These are phyloP conservation scores for Hypoxylon sp. DNA, from an alignment of 2,329 filamentous ascomycete species.

Conservation along the genomic window DNA sequence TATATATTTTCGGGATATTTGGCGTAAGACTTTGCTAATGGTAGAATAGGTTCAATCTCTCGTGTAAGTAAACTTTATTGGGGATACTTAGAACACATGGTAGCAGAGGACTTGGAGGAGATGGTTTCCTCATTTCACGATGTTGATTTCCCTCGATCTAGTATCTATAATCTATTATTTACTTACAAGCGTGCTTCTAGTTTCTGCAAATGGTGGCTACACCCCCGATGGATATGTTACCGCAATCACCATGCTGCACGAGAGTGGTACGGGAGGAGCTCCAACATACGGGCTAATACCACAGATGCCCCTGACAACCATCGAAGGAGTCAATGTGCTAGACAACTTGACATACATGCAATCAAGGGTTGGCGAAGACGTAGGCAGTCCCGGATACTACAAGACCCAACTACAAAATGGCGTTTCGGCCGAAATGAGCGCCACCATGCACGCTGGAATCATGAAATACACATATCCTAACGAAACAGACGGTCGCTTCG, in stretches of 20 bases:
- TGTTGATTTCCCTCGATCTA: not conserved
- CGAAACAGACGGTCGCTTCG: constrained; percentile 55
- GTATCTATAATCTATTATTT: not conserved
- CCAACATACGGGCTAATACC: constrained; percentile 71
- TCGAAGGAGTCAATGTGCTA: constrained; percentile 61
- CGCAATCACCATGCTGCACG: constrained; percentile 68
- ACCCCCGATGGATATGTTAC: constrained; percentile 62
- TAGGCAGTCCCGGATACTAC: constrained; percentile 68
- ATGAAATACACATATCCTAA: constrained; percentile 66
- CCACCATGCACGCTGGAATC: constrained; percentile 64
- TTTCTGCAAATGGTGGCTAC: constrained; percentile 57
- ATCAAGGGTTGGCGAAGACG: constrained; percentile 57
- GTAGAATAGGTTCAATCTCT: constrained; percentile 34
- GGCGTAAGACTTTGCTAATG: constrained; percentile 7
- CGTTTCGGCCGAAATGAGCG: constrained; percentile 64
- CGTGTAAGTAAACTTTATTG: constrained; percentile 43
- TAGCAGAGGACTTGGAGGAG: not conserved
- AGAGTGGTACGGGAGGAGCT: constrained; percentile 70
- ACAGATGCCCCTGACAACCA: constrained; percentile 61
- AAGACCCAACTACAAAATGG: constrained; percentile 65
- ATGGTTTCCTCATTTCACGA: not conserved
- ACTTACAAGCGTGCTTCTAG: constrained; percentile 12
- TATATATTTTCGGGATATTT: not conserved
- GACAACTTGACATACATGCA: constrained; percentile 66
- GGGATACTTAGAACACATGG: not conserved